phyloP scores from a whole-genome alignment of 371 early-diverging fungal genomes.

The Mortierella sp. region DNA sequence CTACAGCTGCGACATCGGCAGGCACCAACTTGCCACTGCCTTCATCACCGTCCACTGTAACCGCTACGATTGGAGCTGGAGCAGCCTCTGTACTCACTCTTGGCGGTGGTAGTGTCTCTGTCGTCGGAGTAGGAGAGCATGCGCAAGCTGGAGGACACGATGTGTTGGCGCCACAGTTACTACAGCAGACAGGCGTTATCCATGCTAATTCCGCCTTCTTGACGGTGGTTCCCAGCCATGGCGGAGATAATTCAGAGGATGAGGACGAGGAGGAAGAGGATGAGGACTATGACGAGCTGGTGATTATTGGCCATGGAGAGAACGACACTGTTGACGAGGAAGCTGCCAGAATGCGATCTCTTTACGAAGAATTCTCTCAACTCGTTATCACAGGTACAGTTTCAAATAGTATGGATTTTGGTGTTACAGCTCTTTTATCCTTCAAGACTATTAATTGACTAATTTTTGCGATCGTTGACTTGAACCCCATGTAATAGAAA shows the following conservation, averaged over 20 bases:
- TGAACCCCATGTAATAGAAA: slow-evolving; percentile 20
- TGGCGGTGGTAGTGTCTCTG: background rate
- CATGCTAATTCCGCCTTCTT: background rate
- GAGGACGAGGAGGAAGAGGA: slow-evolving; percentile 42
- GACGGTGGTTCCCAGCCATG: background rate
- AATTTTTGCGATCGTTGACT: background rate
- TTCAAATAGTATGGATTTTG: background rate
- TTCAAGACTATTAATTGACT: background rate
- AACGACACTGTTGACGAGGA: slow-evolving; percentile 51
- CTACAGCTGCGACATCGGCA: background rate
- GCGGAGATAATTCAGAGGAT: slow-evolving; percentile 25
- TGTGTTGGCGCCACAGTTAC: background rate
- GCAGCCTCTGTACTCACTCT: background rate
- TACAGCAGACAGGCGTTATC: background rate
- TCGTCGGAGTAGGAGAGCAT: background rate
- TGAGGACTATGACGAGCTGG: slow-evolving; percentile 48
- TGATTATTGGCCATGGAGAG: slow-evolving; percentile 49
- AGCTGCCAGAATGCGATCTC: slow-evolving; percentile 27
- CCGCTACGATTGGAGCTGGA: background rate
- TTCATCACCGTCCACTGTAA: background rate
- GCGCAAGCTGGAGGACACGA: background rate
- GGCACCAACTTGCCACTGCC: background rate
- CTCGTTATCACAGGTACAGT: slow-evolving; percentile 47
- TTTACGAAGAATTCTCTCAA: slow-evolving; percentile 38
- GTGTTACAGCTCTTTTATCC: background rate